phyloP scores from a whole-genome alignment of 1,139 yeast species.

The Lizanozyma gosingica region DNA sequence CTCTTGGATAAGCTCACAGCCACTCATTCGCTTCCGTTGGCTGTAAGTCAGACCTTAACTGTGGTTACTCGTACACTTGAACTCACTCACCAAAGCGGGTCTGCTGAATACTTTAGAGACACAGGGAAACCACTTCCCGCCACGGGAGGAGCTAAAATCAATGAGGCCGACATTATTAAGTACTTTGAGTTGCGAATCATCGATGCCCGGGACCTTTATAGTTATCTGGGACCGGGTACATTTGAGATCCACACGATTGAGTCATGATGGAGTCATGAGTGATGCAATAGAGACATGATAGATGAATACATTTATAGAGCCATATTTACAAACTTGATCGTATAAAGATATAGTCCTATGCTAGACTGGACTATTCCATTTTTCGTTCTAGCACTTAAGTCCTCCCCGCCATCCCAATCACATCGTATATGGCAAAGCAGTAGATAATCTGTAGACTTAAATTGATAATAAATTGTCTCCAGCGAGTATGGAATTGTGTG shows the following conservation, averaged over 20 bases:
- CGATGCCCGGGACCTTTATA: slow-evolving; percentile 24
- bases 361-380: no score
- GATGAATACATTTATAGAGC: no score
- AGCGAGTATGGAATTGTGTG: no score
- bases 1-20: slow-evolving; percentile 50
- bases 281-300: no score
- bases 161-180: slow-evolving; percentile 29
- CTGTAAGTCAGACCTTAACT: slow-evolving; percentile 34
- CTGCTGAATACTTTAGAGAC: slow-evolving; percentile 1
- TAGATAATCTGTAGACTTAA: no score
- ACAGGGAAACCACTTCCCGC: background rate
- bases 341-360: no score
- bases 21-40: slow-evolving; percentile 9
- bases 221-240: slow-evolving; percentile 15
- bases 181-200: slow-evolving; percentile 33
- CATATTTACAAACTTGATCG: no score
- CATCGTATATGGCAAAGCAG: no score
- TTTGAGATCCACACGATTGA: background rate
- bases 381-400: no score
- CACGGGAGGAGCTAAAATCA: slow-evolving; percentile 13
- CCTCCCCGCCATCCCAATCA: no score
- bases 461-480: no score
- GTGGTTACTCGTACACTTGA: slow-evolving; percentile 27
- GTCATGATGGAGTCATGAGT: no score
- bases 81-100: slow-evolving; percentile 21